These are phyloP conservation scores for Cantharellus anzutake DNA, from an alignment of 768 basidiomycete genomes.

Conservation along the genomic window DNA sequence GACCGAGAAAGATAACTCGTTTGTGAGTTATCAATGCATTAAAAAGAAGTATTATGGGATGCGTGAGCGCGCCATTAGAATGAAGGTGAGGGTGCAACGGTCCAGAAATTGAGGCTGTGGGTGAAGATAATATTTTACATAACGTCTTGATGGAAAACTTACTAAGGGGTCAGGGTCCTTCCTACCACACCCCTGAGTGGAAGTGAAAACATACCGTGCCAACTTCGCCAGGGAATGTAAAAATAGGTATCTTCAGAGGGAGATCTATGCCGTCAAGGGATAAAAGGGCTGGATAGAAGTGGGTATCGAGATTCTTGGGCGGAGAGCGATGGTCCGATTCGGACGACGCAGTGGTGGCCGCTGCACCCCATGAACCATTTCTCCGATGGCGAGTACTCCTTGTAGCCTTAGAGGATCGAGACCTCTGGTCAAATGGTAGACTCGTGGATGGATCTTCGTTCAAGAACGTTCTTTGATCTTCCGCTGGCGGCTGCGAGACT, in stretches of 20 bases:
- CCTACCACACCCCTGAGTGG: not conserved
- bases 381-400: not conserved
- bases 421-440: not conserved
- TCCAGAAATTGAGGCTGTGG: constrained; percentile 39
- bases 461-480: not conserved
- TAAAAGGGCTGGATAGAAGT: constrained; percentile 78
- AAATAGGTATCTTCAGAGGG: constrained; percentile 81
- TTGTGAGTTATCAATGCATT: constrained; percentile 92
- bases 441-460: not conserved
- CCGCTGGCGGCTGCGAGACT: too few relatives aligned
- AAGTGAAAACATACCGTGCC: constrained; percentile 55
- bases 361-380: not conserved
- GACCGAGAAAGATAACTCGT: constrained; percentile 88
- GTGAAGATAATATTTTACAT: constrained; percentile 60
- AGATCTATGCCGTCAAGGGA: constrained; percentile 53
- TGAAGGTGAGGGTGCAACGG: constrained; percentile 84
- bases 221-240: constrained; percentile 85
- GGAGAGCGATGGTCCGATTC: constrained; percentile 20
- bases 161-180: not conserved
- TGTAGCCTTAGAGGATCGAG: not conserved
- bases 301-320: constrained; percentile 65
- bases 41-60: constrained; percentile 87
- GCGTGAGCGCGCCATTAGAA: constrained; percentile 75
- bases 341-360: not conserved
- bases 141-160: constrained; percentile 88